Conservation (phyloP, 768 basidiomycete species). For the Coprinopsis cinerea region DNA sequence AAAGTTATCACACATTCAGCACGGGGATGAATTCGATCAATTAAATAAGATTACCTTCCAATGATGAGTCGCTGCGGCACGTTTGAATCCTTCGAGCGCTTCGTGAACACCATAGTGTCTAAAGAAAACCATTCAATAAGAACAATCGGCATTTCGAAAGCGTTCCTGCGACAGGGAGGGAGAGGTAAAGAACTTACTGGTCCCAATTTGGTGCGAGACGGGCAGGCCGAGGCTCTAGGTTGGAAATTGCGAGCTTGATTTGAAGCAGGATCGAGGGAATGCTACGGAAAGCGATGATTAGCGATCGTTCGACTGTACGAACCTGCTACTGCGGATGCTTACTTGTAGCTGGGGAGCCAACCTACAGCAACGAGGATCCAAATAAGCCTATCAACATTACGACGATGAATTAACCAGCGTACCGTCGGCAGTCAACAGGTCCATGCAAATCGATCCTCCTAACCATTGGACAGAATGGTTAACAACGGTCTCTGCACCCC, state of each 20-base stretch:
- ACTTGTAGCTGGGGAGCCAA: conserved; percentile 68
- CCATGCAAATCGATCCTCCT: conserved; percentile 76
- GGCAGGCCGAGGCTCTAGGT: conserved; percentile 58
- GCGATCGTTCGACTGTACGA: not conserved
- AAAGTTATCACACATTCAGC: conserved; percentile 1
- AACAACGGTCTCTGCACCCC: not conserved
- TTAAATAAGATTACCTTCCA: conserved; percentile 45
- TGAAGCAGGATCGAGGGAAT: conserved; percentile 52
- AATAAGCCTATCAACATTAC: no score
- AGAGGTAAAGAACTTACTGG: conserved; percentile 23
- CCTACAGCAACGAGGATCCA: conserved; percentile 24
- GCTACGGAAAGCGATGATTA: conserved; percentile 17
- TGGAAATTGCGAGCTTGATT: conserved; percentile 65
- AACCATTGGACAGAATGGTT: conserved; percentile 6
- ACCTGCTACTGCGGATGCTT: not conserved
- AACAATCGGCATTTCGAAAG: no score
- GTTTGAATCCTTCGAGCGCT: conserved; percentile 55
- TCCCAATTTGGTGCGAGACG: conserved; percentile 50
- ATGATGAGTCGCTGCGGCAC: conserved; percentile 58
- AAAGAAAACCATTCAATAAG: conserved; percentile 1
- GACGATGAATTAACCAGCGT: not conserved
- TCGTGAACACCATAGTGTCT: conserved; percentile 49
- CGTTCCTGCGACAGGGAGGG: not conserved
- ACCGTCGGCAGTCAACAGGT: conserved; percentile 61
- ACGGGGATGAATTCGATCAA: not conserved